Evolutionary conservation across 176 grass and related monocot species (phyloP).

Genomic region (Oryza glumipatula): DNA sequence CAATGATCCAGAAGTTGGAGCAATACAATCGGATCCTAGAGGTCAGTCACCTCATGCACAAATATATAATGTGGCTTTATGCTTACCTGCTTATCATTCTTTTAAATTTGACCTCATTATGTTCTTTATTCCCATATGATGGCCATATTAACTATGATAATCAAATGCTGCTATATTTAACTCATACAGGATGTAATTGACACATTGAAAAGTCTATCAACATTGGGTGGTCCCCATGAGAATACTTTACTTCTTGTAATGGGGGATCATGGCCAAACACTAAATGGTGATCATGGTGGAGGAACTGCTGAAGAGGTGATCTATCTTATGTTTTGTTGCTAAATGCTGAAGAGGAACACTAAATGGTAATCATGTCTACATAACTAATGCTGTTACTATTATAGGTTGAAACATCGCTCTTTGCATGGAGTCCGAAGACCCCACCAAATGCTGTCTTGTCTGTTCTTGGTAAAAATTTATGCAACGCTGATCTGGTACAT

Average conservation of each 20-base stretch:
- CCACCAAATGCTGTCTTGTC: slow-evolving; percentile 69
- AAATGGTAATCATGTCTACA: not conserved
- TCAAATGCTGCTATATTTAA: not conserved
- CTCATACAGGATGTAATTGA: slow-evolving; percentile 67
- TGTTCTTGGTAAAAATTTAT: slow-evolving; percentile 68
- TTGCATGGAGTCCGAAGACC: slow-evolving; percentile 78
- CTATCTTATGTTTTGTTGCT: slow-evolving; percentile 35
- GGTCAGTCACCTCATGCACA: slow-evolving; percentile 39
- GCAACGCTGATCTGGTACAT: slow-evolving; percentile 73
- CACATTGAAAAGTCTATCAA: slow-evolving; percentile 69
- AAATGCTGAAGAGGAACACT: not conserved
- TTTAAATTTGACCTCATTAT: slow-evolving; percentile 18
- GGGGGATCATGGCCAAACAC: slow-evolving; percentile 97
- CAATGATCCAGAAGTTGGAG: slow-evolving; percentile 94
- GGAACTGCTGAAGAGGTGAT: slow-evolving; percentile 92
- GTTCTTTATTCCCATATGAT: not conserved
- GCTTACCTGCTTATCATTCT: not conserved
- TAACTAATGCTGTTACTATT: slow-evolving; percentile 40
- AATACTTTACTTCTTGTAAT: slow-evolving; percentile 93
- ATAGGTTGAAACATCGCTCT: slow-evolving; percentile 89
- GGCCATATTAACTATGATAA: not conserved
- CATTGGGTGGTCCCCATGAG: slow-evolving; percentile 73
- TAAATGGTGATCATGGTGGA: slow-evolving; percentile 98
- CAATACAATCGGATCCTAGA: slow-evolving; percentile 87
- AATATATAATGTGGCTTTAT: not conserved